These are phyloP conservation scores for Botryobasidium botryosum DNA, from an alignment of 768 basidiomycete genomes.

Conservation along the genomic window DNA sequence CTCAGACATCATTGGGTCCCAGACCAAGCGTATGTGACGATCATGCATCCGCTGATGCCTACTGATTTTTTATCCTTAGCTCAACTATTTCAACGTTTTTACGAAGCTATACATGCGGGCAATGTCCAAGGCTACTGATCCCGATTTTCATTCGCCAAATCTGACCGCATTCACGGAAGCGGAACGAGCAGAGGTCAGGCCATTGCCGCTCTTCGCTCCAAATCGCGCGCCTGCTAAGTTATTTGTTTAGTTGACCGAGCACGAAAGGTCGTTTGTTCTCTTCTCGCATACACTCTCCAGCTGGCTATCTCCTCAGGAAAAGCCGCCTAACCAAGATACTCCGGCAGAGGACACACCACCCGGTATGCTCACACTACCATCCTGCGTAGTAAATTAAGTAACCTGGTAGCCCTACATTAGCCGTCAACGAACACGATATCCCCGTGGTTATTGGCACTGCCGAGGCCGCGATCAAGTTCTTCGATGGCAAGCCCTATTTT, in stretches of 20 bases:
- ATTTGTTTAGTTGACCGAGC: constrained; percentile 8
- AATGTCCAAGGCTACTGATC: constrained; percentile 5
- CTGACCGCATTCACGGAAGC: constrained; percentile 30
- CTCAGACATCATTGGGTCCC: constrained; percentile 53
- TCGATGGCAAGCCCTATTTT: constrained; percentile 37
- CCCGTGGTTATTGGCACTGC: constrained; percentile 24
- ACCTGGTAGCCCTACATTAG: constrained; percentile 15
- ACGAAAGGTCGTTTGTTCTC: constrained; percentile 7
- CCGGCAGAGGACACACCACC: constrained; percentile 5
- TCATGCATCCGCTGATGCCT: not conserved
- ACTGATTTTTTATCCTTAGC: constrained; percentile 23
- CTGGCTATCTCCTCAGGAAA: not conserved
- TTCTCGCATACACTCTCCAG: constrained; percentile 6
- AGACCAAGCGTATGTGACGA: constrained; percentile 38
- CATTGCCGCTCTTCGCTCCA: not conserved
- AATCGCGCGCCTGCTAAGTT: not conserved
- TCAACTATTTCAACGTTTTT: constrained; percentile 54
- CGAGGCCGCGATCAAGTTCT: constrained; percentile 35
- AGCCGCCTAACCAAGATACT: not conserved
- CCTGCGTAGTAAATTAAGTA: not conserved
- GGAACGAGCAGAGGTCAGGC: not conserved
- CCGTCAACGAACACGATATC: constrained; percentile 43
- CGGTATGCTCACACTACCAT: not conserved
- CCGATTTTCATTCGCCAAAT: constrained; percentile 24
- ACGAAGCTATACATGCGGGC: constrained; percentile 62